Evolutionary conservation across 1,139 yeast species (phyloP).

Genomic region (Arxiozyma telluris): DNA sequence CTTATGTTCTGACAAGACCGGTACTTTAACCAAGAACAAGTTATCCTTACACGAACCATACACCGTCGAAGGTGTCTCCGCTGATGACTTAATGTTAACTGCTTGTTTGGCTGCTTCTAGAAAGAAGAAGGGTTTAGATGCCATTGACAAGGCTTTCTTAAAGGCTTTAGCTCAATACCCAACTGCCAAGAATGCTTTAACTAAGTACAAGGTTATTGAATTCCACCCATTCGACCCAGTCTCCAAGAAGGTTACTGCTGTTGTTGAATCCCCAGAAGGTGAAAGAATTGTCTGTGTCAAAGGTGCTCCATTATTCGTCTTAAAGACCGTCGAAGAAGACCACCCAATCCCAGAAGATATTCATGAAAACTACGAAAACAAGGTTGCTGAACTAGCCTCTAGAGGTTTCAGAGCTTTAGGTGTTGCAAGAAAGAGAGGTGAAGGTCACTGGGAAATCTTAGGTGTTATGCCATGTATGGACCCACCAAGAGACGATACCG

Average conservation of each 20-base stretch:
- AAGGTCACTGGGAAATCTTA: slow-evolving; percentile 96
- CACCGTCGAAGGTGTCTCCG: slow-evolving; percentile 98
- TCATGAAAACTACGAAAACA: slow-evolving; percentile 91
- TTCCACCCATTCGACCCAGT: slow-evolving; percentile 98
- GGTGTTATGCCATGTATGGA: slow-evolving; percentile 99
- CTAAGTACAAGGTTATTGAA: slow-evolving; percentile 90
- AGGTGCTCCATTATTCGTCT: slow-evolving; percentile 94
- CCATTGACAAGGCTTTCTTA: slow-evolving; percentile 95
- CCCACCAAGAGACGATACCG: slow-evolving; percentile 98
- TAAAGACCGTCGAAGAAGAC: slow-evolving; percentile 93
- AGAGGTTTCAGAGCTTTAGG: slow-evolving; percentile 98
- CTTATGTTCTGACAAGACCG: slow-evolving; percentile 98
- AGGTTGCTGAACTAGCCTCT: slow-evolving; percentile 94
- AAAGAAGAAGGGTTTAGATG: slow-evolving; percentile 98
- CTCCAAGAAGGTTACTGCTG: slow-evolving; percentile 91
- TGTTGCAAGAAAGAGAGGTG: slow-evolving; percentile 99
- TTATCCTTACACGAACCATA: slow-evolving; percentile 94
- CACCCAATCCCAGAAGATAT: slow-evolving; percentile 94
- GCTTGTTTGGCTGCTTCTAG: slow-evolving; percentile 98
- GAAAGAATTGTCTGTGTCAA: slow-evolving; percentile 93
- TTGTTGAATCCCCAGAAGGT: slow-evolving; percentile 93
- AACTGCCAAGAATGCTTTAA: slow-evolving; percentile 90
- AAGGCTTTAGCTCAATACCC: slow-evolving; percentile 81
- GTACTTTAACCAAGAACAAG: slow-evolving; percentile 98
- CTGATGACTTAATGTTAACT: slow-evolving; percentile 94